These are phyloP conservation scores for Tolypocladium capitatum DNA, from an alignment of 2,329 filamentous ascomycete species.

Conservation along the genomic window DNA sequence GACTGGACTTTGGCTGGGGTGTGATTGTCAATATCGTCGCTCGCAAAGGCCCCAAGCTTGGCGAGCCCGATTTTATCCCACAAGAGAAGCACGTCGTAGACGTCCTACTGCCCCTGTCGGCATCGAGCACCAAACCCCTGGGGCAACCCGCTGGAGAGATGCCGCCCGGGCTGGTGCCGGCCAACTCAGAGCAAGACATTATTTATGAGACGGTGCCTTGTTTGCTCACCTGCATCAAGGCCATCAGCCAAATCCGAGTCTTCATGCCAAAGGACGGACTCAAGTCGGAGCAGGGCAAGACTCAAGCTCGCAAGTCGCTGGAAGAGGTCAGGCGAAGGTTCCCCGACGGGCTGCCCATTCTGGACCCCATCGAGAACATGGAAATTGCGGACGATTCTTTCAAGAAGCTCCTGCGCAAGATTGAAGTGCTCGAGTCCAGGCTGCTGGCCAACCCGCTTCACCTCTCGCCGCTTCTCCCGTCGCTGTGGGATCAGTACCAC, in stretches of 20 bases:
- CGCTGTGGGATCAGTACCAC: slow-evolving; percentile 78
- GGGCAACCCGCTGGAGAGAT: slow-evolving; percentile 29
- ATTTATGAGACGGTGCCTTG: slow-evolving; percentile 51
- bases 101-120: slow-evolving; percentile 53
- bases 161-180: slow-evolving; percentile 43
- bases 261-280: slow-evolving; percentile 66
- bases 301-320: slow-evolving; percentile 55
- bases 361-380: slow-evolving; percentile 97
- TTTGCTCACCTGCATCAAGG: slow-evolving; percentile 71
- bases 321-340: slow-evolving; percentile 77
- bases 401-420: slow-evolving; percentile 87
- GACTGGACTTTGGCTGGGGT: slow-evolving; percentile 81
- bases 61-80: slow-evolving; percentile 52
- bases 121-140: slow-evolving; percentile 33
- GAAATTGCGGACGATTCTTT: slow-evolving; percentile 83
- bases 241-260: slow-evolving; percentile 71
- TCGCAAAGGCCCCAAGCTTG: slow-evolving; percentile 53
- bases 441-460: slow-evolving; percentile 83
- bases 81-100: slow-evolving; percentile 76
- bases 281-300: slow-evolving; percentile 49
- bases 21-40: slow-evolving; percentile 63
- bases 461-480: slow-evolving; percentile 70
- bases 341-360: slow-evolving; percentile 75
- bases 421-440: slow-evolving; percentile 88
- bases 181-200: slow-evolving; percentile 15